These are phyloP conservation scores for Arthroderma uncinatum DNA, from an alignment of 2,329 filamentous ascomycete species.

Conservation along the genomic window DNA sequence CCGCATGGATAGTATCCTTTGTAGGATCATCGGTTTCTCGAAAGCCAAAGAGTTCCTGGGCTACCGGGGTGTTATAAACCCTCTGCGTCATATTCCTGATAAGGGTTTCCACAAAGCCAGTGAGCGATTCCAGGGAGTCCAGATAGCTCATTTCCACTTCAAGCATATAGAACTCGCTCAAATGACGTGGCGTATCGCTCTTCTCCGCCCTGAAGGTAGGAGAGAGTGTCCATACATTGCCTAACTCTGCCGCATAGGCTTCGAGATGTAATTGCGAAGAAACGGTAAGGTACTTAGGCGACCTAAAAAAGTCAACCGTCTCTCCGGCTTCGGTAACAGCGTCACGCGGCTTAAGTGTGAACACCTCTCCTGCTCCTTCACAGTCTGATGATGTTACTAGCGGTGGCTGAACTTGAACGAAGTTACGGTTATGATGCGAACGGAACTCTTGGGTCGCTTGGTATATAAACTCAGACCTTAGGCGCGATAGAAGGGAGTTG, in stretches of 20 bases:
- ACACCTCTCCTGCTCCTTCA: constrained; percentile 91
- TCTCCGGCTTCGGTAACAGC: constrained; percentile 24
- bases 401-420: constrained; percentile 67
- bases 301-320: constrained; percentile 60
- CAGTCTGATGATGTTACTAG: constrained; percentile 95
- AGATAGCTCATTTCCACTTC: constrained; percentile 82
- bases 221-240: constrained; percentile 85
- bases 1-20: constrained; percentile 28
- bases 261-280: constrained; percentile 92
- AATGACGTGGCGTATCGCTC: constrained; percentile 83
- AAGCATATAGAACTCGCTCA: constrained; percentile 98
- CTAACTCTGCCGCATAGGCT: constrained; percentile 75
- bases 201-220: constrained; percentile 89
- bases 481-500: constrained; percentile 66
- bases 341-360: constrained; percentile 50
- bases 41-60: constrained; percentile 44
- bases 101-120: constrained; percentile 70
- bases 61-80: constrained; percentile 41
- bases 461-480: constrained; percentile 70
- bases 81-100: constrained; percentile 48
- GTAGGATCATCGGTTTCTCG: constrained; percentile 34
- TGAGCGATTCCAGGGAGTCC: constrained; percentile 57
- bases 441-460: constrained; percentile 66
- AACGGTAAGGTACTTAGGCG: constrained; percentile 88
- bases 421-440: constrained; percentile 46